Evolutionary conservation across 257 asterid genomes (phyloP).

Genomic region (Gentiana macrophylla): DNA sequence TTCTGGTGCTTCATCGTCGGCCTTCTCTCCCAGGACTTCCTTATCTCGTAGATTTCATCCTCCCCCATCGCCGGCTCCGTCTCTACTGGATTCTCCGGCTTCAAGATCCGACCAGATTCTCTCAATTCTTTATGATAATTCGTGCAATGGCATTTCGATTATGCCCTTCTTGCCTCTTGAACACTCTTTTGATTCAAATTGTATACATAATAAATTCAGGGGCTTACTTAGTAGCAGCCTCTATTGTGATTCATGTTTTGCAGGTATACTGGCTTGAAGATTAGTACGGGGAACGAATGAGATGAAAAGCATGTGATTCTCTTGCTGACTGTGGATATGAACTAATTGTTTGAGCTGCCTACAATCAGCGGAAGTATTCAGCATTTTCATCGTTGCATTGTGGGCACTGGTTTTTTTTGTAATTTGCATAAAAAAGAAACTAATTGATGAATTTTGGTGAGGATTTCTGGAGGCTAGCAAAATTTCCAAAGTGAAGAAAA

Average conservation of each 20-base stretch:
- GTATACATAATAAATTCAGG: constrained; percentile 71
- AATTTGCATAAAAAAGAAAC: background rate
- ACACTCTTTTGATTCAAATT: constrained; percentile 72
- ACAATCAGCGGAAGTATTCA: no score
- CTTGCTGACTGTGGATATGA: background rate
- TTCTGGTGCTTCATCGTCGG: constrained; percentile 28
- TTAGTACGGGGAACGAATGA: constrained; percentile 44
- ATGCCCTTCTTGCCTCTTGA: constrained; percentile 63
- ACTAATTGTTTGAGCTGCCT: no score
- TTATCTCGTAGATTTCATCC: no score
- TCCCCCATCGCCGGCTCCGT: constrained; percentile 42
- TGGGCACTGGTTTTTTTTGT: background rate
- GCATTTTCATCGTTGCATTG: background rate
- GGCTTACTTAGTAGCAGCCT: constrained; percentile 74
- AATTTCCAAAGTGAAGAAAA: background rate
- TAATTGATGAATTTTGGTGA: no score
- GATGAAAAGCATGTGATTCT: constrained; percentile 7
- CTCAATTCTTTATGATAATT: constrained; percentile 78
- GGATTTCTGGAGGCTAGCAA: background rate
- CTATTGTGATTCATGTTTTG: constrained; percentile 26
- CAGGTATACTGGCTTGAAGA: constrained; percentile 62
- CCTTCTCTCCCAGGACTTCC: constrained; percentile 49
- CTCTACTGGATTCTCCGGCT: constrained; percentile 52
- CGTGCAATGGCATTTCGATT: constrained; percentile 86
- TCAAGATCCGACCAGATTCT: constrained; percentile 51